These are phyloP conservation scores for Lipomyces lipofer DNA, from an alignment of 805 yeast species.

Conservation along the genomic window DNA sequence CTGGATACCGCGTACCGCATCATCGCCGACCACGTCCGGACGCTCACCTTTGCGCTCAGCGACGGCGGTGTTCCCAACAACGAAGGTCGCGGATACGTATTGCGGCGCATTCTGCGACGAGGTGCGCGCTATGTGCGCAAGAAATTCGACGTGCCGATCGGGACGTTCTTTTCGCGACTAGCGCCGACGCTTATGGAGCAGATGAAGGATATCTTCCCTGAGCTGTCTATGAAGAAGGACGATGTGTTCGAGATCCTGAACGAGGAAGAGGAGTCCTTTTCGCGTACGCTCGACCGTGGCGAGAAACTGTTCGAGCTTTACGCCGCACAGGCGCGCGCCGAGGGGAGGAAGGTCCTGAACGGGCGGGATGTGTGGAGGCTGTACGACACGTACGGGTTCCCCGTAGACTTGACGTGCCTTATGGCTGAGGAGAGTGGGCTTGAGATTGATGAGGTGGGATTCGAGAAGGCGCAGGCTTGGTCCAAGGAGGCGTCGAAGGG, in stretches of 20 bases:
- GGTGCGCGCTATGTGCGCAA: conserved; percentile 97
- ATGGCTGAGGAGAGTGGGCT: conserved; percentile 99
- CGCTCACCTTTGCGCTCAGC: conserved; percentile 90
- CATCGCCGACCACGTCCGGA: conserved; percentile 97
- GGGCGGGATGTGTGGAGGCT: conserved; percentile 98
- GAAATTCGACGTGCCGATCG: conserved; percentile 93
- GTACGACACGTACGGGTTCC: conserved; percentile 98
- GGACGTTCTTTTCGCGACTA: conserved; percentile 86
- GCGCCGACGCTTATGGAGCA: conserved; percentile 92
- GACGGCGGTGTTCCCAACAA: conserved; percentile 99
- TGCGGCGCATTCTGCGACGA: conserved; percentile 95
- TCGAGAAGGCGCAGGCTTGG: conserved; percentile 84
- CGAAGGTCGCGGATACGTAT: conserved; percentile 98
- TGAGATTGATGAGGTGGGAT: conserved; percentile 86
- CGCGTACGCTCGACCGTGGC: conserved; percentile 96
- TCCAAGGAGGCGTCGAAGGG: conserved; percentile 96
- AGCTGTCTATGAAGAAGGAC: conserved; percentile 66
- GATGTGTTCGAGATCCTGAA: conserved; percentile 85
- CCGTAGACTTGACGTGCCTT: conserved; percentile 93
- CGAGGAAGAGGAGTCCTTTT: conserved; percentile 94
- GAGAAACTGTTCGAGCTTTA: conserved; percentile 94
- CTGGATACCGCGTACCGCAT: conserved; percentile 98
- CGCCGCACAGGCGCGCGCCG: conserved; percentile 76
- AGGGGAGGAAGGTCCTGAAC: conserved; percentile 71
- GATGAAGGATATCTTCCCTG: conserved; percentile 88